Base-by-base conservation (phyloP, 169 alveolate genomes). In the Plasmodium coatneyi region DNA sequence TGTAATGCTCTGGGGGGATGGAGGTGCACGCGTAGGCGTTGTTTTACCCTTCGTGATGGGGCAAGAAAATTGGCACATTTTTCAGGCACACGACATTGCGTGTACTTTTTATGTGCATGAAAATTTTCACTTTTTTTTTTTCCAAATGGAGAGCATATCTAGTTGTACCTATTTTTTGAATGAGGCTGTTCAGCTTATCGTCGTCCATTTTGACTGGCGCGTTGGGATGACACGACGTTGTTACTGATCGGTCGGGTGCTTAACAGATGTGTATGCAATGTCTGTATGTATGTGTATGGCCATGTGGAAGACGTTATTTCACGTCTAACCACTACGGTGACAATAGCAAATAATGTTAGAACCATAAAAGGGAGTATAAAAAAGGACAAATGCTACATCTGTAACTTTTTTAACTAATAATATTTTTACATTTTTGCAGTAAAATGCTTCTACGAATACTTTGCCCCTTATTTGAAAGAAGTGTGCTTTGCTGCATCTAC, bases 131-230 rank as follows among this genome's bases (percentile, higher is more conserved):
- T 82, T 39, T 84, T 30, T 71, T 32, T 39, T 39, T 39, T 39
- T 39, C 3, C 32, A 16, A 10, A 54, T n/a, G 6, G 34, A 60
- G 52, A 34, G 30, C 25, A 56, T 30, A n/a, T 39, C 14, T 34
- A 5, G 32, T 30, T 72, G 30, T 87, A 87, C 93, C 93, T 78
- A 87, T 87, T 79, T 87, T 87, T 49, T 87, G 93, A 78, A 87
- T 87, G 3, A 87, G 87, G 56, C 80, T 87, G 87, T 39, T 87
- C 81, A 87, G 39, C n/a, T 71, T 79, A 34, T 87, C 89, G 60
- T 87, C 93, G 71, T 87, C 46, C 93, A 87, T 87, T 87, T 87
- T 87, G 56, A 34, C 12, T 14, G 43, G 60, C 34, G 2, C 80
- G 46, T 84, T 84, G 39, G 32, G 41, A 70, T 66, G 34, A 39